phyloP scores from a whole-genome alignment of 768 basidiomycete species.

The Hygrophorus pudorinus region DNA sequence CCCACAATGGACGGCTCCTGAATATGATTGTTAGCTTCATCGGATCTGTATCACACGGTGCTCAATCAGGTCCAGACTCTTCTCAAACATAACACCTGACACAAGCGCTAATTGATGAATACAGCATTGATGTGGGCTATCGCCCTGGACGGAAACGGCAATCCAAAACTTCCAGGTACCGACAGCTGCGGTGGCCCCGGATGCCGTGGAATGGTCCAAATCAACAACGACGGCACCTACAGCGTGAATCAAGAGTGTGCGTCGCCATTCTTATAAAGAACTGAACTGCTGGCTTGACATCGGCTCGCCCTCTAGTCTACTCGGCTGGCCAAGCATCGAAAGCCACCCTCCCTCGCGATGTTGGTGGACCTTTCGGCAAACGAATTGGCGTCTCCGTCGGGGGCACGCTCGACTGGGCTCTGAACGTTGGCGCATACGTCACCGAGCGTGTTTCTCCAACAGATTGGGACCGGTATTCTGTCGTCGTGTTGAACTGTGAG shows the following conservation, averaged over 20 bases:
- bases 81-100: background rate
- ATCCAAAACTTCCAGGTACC: slow-evolving; percentile 57
- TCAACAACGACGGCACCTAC: slow-evolving; percentile 55
- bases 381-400: slow-evolving; percentile 56
- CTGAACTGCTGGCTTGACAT: background rate
- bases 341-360: slow-evolving; percentile 60
- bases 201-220: slow-evolving; percentile 57
- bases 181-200: slow-evolving; percentile 50
- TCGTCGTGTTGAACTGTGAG: slow-evolving; percentile 68
- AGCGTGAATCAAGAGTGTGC: slow-evolving; percentile 65
- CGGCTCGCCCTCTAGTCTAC: slow-evolving; percentile 34
- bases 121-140: slow-evolving; percentile 69
- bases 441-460: slow-evolving; percentile 41
- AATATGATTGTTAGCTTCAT: slow-evolving; percentile 19
- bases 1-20: too few species aligned
- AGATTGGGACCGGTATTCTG: slow-evolving; percentile 56
- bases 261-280: slow-evolving; percentile 11
- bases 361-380: slow-evolving; percentile 56
- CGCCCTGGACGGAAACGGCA: slow-evolving; percentile 50
- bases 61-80: slow-evolving; percentile 12
- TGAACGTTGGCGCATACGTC: slow-evolving; percentile 58
- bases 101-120: background rate
- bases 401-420: slow-evolving; percentile 45
- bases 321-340: slow-evolving; percentile 69
- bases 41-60: slow-evolving; percentile 30